Evolutionary conservation across 2,329 filamentous ascomycete genomes (phyloP), one percentile per base, ranked within the genome.

Genomic region (Chrysoporthe austroafricana): DNA sequence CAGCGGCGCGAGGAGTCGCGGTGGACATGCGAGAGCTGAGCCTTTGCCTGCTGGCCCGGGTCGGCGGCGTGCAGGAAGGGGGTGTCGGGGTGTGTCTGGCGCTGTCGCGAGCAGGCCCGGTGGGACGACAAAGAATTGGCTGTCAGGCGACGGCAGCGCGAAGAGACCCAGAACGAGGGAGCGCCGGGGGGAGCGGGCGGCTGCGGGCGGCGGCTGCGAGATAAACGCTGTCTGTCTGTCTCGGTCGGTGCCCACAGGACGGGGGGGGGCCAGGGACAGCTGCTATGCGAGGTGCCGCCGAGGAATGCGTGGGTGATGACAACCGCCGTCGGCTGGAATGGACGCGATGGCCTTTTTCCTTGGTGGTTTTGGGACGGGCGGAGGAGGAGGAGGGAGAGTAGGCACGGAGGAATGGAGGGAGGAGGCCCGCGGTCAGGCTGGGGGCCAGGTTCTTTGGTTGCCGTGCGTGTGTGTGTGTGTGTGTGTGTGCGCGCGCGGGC

Each of bases 51-150:
- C 62, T 26, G 58, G 66, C 66, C 63, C 50, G 63, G 58, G 59
- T 67, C 48, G 57, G 58, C 44, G 52, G 62, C 50, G 60, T 66
- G 58, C 59, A 60, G 66, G 58, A 64, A 46, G 58, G 50, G 62
- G 61, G 43, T 61, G 62, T 44, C 14, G 64, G 39, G 65, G 26
- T 26, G 2, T 26, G 26, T 26, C 26, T 26, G 26, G 26, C 26
- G 26, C 26, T 60, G 68, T 66, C 65, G 68, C 68, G 52, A 39
- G 26, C 48, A 62, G 34, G 32, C 62, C 59, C 48, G 58, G 67
- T 63, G 62, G 62, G 65, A 69, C 62, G 65, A 67, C n/a, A 69
- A 66, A 66, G 68, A 56, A 62, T 62, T 67, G 68, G 65, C 62
- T 66, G 65, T 67, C 65, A 67, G 61, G 56, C 64, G 59, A 61